phyloP scores from a whole-genome alignment of 2,329 filamentous ascomycete genomes.

The Penicillium sp. region DNA sequence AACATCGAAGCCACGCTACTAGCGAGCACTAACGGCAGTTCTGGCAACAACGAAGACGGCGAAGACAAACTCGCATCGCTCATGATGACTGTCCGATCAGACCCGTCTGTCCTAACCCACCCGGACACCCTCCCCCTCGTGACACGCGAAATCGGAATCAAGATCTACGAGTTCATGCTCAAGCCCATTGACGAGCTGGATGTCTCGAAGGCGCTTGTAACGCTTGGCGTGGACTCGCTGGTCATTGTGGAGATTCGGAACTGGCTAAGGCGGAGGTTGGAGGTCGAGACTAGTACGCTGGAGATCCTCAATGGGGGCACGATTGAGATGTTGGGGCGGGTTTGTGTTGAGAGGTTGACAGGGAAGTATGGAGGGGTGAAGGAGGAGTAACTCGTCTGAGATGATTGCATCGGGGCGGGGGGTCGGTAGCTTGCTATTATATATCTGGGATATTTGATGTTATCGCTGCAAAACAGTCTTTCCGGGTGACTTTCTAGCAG shows the following conservation, averaged over 20 bases:
- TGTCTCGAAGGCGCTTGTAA: background rate
- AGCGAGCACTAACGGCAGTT: too few species aligned
- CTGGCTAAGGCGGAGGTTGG: background rate
- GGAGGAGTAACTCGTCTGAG: too few species aligned
- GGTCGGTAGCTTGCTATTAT: too few species aligned
- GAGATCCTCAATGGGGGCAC: constrained; percentile 3
- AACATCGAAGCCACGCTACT: background rate
- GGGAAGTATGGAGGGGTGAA: background rate
- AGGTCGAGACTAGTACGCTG: background rate
- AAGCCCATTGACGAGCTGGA: constrained; percentile 3
- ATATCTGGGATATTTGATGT: too few species aligned
- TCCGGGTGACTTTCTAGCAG: too few species aligned
- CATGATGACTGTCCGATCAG: background rate
- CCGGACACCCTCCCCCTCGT: background rate
- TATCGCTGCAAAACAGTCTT: too few species aligned
- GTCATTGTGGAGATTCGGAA: constrained; percentile 5
- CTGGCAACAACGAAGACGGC: background rate
- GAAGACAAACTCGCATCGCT: constrained; percentile 3
- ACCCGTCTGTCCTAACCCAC: background rate
- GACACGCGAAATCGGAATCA: background rate
- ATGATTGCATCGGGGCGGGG: too few species aligned
- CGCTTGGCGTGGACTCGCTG: constrained; percentile 3
- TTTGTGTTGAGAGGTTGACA: background rate
- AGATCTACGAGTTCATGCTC: constrained; percentile 7
- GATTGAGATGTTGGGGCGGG: background rate